A percentile compares a stretch with the other conserved stretches of the same genome.
Conservation (phyloP, 345 rosid species). For the Dovyalis caffra region DNA sequence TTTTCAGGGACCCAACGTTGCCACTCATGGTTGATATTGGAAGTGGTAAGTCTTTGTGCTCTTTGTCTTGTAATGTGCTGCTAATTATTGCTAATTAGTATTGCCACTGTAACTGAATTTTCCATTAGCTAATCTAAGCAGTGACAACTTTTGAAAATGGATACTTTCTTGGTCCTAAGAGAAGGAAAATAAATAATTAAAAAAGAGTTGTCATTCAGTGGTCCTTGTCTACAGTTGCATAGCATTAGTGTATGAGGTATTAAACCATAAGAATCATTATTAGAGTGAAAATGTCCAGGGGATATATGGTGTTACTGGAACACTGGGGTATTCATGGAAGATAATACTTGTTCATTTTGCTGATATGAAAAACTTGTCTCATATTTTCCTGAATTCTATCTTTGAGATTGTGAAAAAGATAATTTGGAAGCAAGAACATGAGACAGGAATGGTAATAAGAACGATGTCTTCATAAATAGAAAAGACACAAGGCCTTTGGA, state of each 20-base stretch:
- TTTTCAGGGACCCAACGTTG: conserved; percentile 68
- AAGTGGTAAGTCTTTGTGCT: conserved; percentile 45
- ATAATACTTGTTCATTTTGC: neutral
- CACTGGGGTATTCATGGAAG: neutral
- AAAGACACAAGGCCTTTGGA: neutral
- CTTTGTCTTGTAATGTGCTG: neutral
- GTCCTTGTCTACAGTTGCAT: neutral
- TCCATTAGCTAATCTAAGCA: too few relatives aligned
- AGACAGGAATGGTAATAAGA: neutral
- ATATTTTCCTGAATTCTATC: too few relatives aligned
- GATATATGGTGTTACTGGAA: too few relatives aligned
- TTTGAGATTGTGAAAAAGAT: neutral
- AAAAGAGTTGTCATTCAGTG: neutral
- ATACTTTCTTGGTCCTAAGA: neutral
- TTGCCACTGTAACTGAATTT: neutral
- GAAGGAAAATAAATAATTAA: too few relatives aligned
- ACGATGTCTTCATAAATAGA: neutral
- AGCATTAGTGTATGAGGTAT: neutral
- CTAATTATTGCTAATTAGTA: neutral
- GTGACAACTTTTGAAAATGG: neutral
- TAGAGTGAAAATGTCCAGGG: too few relatives aligned
- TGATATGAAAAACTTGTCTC: neutral
- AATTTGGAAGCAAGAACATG: neutral
- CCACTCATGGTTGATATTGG: conserved; percentile 98
- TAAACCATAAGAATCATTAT: neutral